A percentile compares a stretch with the other conserved stretches of the same genome.
Evolutionary conservation across 768 basidiomycete species (phyloP).

Genomic region (Mycena amicta): DNA sequence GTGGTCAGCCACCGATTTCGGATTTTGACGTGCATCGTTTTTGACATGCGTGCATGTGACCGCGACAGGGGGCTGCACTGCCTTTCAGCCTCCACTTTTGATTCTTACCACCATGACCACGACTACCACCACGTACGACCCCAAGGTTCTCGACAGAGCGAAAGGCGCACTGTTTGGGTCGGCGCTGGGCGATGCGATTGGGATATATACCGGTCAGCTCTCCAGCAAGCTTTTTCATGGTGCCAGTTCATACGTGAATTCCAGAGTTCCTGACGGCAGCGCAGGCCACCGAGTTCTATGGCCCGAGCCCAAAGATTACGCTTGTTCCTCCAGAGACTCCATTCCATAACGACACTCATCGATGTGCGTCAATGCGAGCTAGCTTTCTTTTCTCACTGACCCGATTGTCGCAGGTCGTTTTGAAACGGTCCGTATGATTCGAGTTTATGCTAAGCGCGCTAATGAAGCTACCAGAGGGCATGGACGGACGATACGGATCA

Average conservation of each 20-base stretch:
- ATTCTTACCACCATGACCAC: neutral
- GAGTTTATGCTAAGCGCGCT: neutral
- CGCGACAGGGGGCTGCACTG: neutral
- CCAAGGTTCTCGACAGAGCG: slow-evolving; percentile 22
- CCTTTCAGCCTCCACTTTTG: neutral
- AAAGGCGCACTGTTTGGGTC: slow-evolving; percentile 25
- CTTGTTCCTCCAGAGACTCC: slow-evolving; percentile 20
- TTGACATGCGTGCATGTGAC: neutral
- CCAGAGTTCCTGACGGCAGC: slow-evolving; percentile 25
- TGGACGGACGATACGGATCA: slow-evolving; percentile 30
- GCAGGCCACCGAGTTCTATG: slow-evolving; percentile 18
- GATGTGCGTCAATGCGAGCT: slow-evolving; percentile 14
- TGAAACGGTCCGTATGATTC: slow-evolving; percentile 12
- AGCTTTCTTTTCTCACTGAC: neutral
- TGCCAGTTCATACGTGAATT: neutral
- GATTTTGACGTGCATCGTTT: too few species aligned
- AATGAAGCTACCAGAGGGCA: slow-evolving; percentile 13
- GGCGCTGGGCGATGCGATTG: slow-evolving; percentile 25
- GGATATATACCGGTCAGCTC: slow-evolving; percentile 22
- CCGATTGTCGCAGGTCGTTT: too few species aligned
- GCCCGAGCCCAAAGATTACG: slow-evolving; percentile 11
- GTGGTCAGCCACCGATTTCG: too few species aligned
- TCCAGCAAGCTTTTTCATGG: neutral
- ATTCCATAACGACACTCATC: slow-evolving; percentile 21
- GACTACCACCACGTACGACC: slow-evolving; percentile 12